Base-by-base conservation (phyloP, 768 basidiomycete genomes). In the Amanita inopinata region DNA sequence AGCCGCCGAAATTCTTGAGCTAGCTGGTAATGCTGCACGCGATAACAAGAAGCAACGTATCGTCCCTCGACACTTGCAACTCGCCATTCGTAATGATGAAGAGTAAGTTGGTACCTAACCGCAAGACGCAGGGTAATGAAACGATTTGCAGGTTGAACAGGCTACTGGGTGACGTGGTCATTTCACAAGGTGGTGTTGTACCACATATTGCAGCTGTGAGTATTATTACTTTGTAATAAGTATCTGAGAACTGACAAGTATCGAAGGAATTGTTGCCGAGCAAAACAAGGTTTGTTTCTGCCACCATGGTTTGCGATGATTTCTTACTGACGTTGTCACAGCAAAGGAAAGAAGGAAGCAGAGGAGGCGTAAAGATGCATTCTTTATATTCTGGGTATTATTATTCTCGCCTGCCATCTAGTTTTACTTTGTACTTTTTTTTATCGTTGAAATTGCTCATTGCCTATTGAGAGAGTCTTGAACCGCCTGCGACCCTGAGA, bases 31-130 rank as follows among this genome's bases (percentile, higher is more conserved):
- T 45, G 86, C 87, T 25, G 86, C 87, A 32, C 83, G 86, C 45
- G 86, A 85, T 64, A 89, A 89, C 73, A 89, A 88, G 74, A 88
- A 92, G 69, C 84, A 89, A 51, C 89, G 92, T 77, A 93, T 94
- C 56, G 87, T 93, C 19, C 92, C 91, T 34, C 83, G 92, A 62
- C 92, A 96, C 64, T 68, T 94, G 36, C 91, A 96, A 62, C 78
- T 94, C 49, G 91, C 91, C 49, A 91, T 96, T 64, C 79, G 92
- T 39, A 90, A 93, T 61, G 90, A 93, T 49, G 90, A 93, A 63
- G 90, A 88, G 81, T 82, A 52, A 46, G 76, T 64, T 17, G 33
- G 38, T 14, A 12, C 41, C 36, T 48, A 34, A n/a, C 30, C 32
- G 25, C 18, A n/a, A 45, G 25, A 33, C 34, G 17, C 6, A 25